Base-by-base conservation (phyloP, 768 basidiomycete genomes). In the Mycena vitilis region DNA sequence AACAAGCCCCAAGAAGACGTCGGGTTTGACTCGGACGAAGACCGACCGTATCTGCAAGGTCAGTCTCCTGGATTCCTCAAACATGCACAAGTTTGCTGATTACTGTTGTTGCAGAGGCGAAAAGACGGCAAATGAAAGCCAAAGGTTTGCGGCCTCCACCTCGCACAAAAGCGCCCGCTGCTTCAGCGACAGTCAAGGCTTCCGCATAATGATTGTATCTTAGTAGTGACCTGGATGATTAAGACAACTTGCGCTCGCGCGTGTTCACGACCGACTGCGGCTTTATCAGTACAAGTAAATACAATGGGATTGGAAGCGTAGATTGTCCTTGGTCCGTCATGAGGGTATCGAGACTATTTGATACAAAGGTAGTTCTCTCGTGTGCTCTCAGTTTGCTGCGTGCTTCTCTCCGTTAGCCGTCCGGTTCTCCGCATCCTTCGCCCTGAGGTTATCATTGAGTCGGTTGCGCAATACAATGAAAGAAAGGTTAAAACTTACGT, bases 41-140 rank as follows among this genome's bases (percentile, higher is more conserved):
- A 96, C 78, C 81, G 81, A 71, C 85, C 85, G 16, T 91, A 93
- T 73, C 89, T 98, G 66, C 85, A 93, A 80, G 94, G 95, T 95
- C 73, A 70, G 91, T 81, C 44, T 72, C 55, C 42, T 55, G 57
- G 70, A 20, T 69, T 22, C 52, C 36, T 64, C 65, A 65, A 16
- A n/a, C 47, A 69, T 11, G 40, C 66, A 12, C 18, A 23, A 69
- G 55, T 69, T 55, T 5, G 44, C 58, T 62, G 36, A 42, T 47
- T 38, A 30, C 30, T 30, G 30, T 58, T 56, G n/a, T 57, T 68
- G 65, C 77, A 94, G 92, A 91, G 80, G 86, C 88, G 1, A 93
- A 90, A 79, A 88, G 93, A 73, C 88, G 86, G 75, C 87, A 87
- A 66, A 88, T 92, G 86, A 94, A 91, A 75, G 89, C 88, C 7